phyloP scores from a whole-genome alignment of 768 basidiomycete genomes.

The Termitomyces sp. region DNA sequence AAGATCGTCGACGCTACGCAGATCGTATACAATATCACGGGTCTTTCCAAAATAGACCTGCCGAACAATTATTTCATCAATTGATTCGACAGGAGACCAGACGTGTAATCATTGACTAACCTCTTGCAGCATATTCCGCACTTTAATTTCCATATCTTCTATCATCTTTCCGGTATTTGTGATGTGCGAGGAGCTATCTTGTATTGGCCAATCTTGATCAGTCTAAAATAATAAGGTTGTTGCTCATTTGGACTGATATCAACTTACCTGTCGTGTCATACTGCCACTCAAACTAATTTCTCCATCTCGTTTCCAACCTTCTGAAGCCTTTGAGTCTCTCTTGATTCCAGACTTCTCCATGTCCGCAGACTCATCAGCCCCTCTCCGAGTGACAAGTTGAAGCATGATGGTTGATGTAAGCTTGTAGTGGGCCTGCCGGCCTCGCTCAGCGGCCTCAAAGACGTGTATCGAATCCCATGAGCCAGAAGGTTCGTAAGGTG shows the following conservation, averaged over 20 bases:
- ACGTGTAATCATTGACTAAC: slow-evolving; percentile 25
- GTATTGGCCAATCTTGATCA: slow-evolving; percentile 82
- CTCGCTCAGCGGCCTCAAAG: slow-evolving; percentile 90
- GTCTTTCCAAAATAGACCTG: slow-evolving; percentile 97
- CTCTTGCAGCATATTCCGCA: slow-evolving; percentile 92
- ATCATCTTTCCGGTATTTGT: slow-evolving; percentile 93
- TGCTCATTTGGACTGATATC: neutral
- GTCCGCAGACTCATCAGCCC: slow-evolving; percentile 25
- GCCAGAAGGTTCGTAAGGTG: slow-evolving; percentile 61
- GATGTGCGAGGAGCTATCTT: slow-evolving; percentile 80
- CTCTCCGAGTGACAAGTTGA: slow-evolving; percentile 62
- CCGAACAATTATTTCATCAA: too few relatives aligned
- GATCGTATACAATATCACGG: slow-evolving; percentile 88
- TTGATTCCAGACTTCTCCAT: slow-evolving; percentile 21
- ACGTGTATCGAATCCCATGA: slow-evolving; percentile 99
- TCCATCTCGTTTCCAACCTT: slow-evolving; percentile 57
- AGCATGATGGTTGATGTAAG: slow-evolving; percentile 97
- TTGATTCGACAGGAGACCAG: neutral
- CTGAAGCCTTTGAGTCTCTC: slow-evolving; percentile 29
- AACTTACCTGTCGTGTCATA: slow-evolving; percentile 90
- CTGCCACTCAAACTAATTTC: slow-evolving; percentile 87
- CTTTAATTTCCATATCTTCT: slow-evolving; percentile 99
- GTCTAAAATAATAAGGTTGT: slow-evolving; percentile 36
- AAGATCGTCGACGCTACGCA: slow-evolving; percentile 82
- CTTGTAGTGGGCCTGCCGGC: slow-evolving; percentile 92